Base-by-base conservation (phyloP, 2,329 filamentous ascomycete genomes). In the Sclerotinia trifoliorum region DNA sequence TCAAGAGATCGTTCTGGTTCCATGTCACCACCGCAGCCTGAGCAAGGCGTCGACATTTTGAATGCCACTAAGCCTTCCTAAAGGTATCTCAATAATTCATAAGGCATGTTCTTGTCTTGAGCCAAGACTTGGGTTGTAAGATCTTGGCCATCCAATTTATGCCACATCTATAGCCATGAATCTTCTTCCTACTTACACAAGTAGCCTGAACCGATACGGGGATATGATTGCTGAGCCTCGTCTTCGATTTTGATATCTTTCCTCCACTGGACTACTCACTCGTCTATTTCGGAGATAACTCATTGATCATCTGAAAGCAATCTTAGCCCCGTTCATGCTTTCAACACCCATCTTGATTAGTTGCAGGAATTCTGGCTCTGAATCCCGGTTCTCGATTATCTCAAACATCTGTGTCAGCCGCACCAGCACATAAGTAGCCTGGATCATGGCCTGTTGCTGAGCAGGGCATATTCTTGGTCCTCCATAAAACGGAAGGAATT, bases 401-500 rank as follows among this genome's bases (percentile, higher is more conserved):
- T 15, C 60, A 56, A 68, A 70, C 54, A 32, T 63, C 21, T 55
- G 58, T 5, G 65, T 70, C 24, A 70, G 29, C 15, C 60, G 35
- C 3, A 70, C 58, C 15, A 70, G 35, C 29, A 70, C 26, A 61
- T 70, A 70, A 11, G 54, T 39, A 21, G 61, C n/a, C 21, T 70
- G 60, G 15, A 65, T 65, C 51, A 70, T 42, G 4, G 58, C 68
- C 48, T 70, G 68, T 39, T 70, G 68, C 54, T 70, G 68, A 2
- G 68, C 68, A 35, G 68, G 69, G 66, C 89, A 92, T 0, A 88
- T 84, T 3, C 89, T 79, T 0, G 89, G 88, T 0, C 89, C 89
- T 32, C 87, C 81, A 72, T 88, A 91, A 75, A 94, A 94, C 0
- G 89, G 89, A 52, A 91, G 88, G 68, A 92, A 92, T 0, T 91